Base-by-base conservation (phyloP, 148 eudicot genomes). In the Chenopodium quinoa region DNA sequence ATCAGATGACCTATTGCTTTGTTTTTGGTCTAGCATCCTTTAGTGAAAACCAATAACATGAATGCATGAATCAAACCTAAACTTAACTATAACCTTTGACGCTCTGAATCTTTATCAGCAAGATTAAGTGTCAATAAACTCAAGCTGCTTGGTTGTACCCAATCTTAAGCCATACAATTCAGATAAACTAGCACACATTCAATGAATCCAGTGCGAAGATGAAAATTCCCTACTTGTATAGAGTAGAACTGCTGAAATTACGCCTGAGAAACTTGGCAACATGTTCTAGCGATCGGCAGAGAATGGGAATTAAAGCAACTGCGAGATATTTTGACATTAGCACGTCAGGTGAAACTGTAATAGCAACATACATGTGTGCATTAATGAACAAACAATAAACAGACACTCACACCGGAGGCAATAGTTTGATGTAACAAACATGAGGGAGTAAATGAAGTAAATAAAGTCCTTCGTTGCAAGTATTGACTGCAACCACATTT, bases 261-360 rank as follows among this genome's bases (percentile, higher is more conserved):
- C 91, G 94, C 86, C 98, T 91, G 60, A 94, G 93, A 77, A 94
- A 94, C 88, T 91, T 97, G 64, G 98, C 98, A 80, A 91, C 91
- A 84, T 88, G 92, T 88, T 97, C 98, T 67, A 97, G 86, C 37
- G 91, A 83, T 54, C 95, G 94, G 83, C 99, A 94, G 66, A 94
- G 79, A n/a, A 97, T 79, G 27, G 99, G 93, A 78, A 97, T 88
- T 69, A 94, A 83, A 82, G 99, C 98, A 92, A 97, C 99, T 97
- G 97, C 75, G 82, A 62, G 46, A 76, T 68, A 56, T 76, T 65
- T 84, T 56, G 77, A 75, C 47, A 67, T 63, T 63, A 75, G 16
- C 29, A 27, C 32, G 31, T 79, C 66, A 80, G 62, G 64, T 56
- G 27, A 80, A 83, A 48, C 54, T 13, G 40, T 23, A 40, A 19